Evolutionary conservation across 2,329 filamentous ascomycete species (phyloP), one percentile per base, ranked within the genome.

Genomic region (Cordyceps pruinosa): DNA sequence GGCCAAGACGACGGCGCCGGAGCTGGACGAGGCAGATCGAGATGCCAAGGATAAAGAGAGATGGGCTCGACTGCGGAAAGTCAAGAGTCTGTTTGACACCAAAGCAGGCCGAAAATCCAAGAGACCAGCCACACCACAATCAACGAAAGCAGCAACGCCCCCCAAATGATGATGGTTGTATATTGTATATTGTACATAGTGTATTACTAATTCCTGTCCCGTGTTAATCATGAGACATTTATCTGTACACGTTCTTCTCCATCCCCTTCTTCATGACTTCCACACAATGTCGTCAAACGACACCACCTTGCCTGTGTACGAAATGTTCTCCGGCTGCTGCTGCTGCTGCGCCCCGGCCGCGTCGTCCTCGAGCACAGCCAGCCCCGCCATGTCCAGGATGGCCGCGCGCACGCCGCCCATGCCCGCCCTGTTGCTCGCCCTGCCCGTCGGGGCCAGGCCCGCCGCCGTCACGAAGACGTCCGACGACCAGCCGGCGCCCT

Each of bases 41-140:
- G 75, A 78, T 47, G 77, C 73, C 45, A 87, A 87, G 66, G 87
- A 90, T 60, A 87, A 87, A 68, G 85, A 88, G 70, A 78, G 87
- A 61, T 89, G 86, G 86, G 81, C 85, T n/a, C 79, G 85, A 62
- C 71, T 90, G 61, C 80, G 85, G 64, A 80, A 82, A 58, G 85
- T 90, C 58, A 88, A 88, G 76, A 88, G 85, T 66, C 71, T 88
- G 47, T 84, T 90, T 65, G 84, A 87, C 60, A 77, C 82, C 6
- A 89, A 88, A 69, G 78, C 77, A 2, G 74, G 76, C 9, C 83
- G 76, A 67, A 85, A 80, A 66, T 68, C 77, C 53, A 73, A 71
- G 56, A 71, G 71, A 35, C 76, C 78, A 1, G 75, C 71, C 4
- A 77, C 51, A 44, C 37, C 47, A 10, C 50, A 49, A n/a, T 37